Evolutionary conservation across 768 basidiomycete genomes (phyloP).

Genomic region (Plicaturopsis crispa): DNA sequence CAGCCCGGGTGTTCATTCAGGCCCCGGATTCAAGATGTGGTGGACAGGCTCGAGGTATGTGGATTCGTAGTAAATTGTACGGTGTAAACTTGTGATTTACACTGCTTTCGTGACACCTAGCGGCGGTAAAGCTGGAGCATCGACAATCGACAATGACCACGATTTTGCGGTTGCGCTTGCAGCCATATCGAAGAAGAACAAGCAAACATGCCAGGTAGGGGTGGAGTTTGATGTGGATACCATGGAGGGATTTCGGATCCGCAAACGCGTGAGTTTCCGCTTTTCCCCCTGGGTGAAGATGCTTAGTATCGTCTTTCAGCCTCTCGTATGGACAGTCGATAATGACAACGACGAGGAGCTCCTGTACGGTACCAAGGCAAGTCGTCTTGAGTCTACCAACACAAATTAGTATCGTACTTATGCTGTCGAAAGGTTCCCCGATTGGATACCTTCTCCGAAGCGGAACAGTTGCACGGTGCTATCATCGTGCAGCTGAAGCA

Average conservation of each 20-base stretch:
- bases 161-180: slow-evolving; percentile 4
- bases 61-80: slow-evolving; percentile 3
- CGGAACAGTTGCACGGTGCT: slow-evolving; percentile 8
- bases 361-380: slow-evolving; percentile 9
- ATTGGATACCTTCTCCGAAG: slow-evolving; percentile 7
- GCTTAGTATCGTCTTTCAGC: no score
- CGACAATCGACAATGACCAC: slow-evolving; percentile 6
- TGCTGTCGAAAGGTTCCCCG: slow-evolving; percentile 9
- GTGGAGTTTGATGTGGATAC: slow-evolving; percentile 15
- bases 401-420: background rate
- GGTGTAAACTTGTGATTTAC: background rate
- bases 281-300: slow-evolving; percentile 1
- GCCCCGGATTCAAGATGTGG: slow-evolving; percentile 15
- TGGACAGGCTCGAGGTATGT: slow-evolving; percentile 14
- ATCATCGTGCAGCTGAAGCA: slow-evolving; percentile 10
- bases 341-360: slow-evolving; percentile 10
- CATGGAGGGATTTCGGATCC: slow-evolving; percentile 15
- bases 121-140: slow-evolving; percentile 5
- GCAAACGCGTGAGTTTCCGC: slow-evolving; percentile 8
- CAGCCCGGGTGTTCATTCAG: slow-evolving; percentile 11
- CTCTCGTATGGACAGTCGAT: no score
- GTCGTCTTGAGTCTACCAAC: background rate
- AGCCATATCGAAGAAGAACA: slow-evolving; percentile 8
- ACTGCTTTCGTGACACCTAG: background rate
- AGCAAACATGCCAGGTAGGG: slow-evolving; percentile 3